Evolutionary conservation across 371 early-diverging fungal species (phyloP).

Genomic region (Cokeromyces recurvatus): DNA sequence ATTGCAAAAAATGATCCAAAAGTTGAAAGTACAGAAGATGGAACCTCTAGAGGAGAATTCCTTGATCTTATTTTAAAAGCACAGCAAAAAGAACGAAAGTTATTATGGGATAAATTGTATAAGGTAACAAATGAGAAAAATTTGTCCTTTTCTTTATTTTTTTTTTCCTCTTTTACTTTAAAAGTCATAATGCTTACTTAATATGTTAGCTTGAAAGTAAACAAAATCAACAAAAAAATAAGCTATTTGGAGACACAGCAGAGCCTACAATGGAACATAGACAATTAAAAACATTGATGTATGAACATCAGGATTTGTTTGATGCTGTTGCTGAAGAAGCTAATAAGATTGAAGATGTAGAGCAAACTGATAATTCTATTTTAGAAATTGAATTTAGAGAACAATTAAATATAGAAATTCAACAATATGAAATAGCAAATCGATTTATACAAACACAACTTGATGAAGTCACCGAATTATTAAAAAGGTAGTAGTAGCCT

Average conservation of each 20-base stretch:
- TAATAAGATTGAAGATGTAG: conserved; percentile 1
- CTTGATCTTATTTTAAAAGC: conserved; percentile 19
- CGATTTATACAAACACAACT: conserved; percentile 14
- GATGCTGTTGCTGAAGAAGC: conserved; percentile 1
- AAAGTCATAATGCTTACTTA: no score
- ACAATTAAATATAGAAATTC: conserved; percentile 8
- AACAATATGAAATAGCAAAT: conserved; percentile 12
- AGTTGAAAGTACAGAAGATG: conserved; percentile 22
- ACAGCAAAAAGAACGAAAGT: conserved; percentile 23
- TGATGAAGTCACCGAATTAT: conserved; percentile 1
- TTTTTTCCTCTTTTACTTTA: not conserved
- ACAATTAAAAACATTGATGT: conserved; percentile 4
- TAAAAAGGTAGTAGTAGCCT: no score
- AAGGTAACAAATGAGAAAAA: no score
- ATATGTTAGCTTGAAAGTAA: no score
- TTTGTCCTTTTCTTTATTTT: no score
- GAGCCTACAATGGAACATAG: not conserved
- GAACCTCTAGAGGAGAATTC: conserved; percentile 14
- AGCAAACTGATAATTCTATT: conserved; percentile 7
- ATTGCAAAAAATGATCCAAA: conserved; percentile 17
- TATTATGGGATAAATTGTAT: conserved; percentile 30
- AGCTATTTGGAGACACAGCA: conserved; percentile 10
- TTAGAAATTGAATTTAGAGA: conserved; percentile 27
- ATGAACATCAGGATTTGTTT: conserved; percentile 4
- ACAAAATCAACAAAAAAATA: not conserved